Conservation (phyloP, 2,329 filamentous ascomycete species). For the Fusarium beomiforme region DNA sequence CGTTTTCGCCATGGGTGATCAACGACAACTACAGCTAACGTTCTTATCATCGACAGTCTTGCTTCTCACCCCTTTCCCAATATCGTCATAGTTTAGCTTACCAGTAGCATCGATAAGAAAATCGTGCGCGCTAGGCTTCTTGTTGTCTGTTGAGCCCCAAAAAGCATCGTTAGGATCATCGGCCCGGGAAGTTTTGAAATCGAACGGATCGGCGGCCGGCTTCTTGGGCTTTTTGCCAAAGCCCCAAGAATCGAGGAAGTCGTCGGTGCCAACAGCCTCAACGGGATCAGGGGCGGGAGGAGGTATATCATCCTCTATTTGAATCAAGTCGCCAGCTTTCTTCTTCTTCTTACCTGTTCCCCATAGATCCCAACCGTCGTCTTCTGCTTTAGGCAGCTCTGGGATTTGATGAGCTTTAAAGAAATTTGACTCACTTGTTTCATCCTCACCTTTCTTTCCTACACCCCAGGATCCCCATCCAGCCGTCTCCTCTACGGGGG, state of each 20-base stretch:
- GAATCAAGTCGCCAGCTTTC: conserved; percentile 48
- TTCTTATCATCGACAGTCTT: conserved; percentile 56
- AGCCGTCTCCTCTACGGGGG: conserved; percentile 24
- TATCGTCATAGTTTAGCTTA: conserved; percentile 57
- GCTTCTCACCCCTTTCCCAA: conserved; percentile 55
- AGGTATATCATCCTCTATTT: conserved; percentile 48
- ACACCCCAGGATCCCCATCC: conserved; percentile 40
- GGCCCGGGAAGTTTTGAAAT: conserved; percentile 53
- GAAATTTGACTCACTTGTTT: conserved; percentile 23
- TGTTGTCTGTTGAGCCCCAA: conserved; percentile 49
- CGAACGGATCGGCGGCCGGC: conserved; percentile 40
- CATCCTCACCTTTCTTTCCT: conserved; percentile 40
- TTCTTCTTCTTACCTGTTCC: conserved; percentile 52
- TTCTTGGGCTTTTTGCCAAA: conserved; percentile 62
- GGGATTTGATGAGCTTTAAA: conserved; percentile 16
- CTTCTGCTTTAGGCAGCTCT: conserved; percentile 25
- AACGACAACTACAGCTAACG: conserved; percentile 56
- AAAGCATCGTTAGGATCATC: conserved; percentile 56
- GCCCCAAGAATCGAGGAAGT: conserved; percentile 67
- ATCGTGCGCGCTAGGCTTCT: conserved; percentile 60
- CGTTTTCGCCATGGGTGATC: conserved; percentile 55
- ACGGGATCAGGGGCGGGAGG: conserved; percentile 44
- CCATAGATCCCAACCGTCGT: conserved; percentile 44
- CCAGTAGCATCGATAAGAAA: conserved; percentile 55
- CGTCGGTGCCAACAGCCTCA: conserved; percentile 54